A percentile compares a stretch with the other conserved stretches of the same genome.
Evolutionary conservation across 257 asterid genomes (phyloP).

Genomic region (Catharanthus roseus): DNA sequence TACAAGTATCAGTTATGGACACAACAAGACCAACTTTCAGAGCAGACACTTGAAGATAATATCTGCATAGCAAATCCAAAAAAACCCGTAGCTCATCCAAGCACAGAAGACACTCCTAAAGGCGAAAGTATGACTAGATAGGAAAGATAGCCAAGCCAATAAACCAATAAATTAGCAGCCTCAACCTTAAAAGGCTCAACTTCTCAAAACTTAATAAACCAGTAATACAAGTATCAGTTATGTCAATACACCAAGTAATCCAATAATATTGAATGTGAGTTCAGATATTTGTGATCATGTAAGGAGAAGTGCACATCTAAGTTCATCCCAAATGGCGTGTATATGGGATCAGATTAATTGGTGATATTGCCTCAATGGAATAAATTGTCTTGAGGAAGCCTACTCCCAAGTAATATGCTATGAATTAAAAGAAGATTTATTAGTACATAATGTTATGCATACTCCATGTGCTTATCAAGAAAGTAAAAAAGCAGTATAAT

Average conservation of each 20-base stretch:
- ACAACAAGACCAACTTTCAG: neutral
- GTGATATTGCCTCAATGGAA: neutral
- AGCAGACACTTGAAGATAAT: neutral
- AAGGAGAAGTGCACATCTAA: neutral
- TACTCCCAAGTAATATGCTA: neutral
- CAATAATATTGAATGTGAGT: neutral
- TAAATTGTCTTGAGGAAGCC: neutral
- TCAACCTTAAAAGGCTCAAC: neutral
- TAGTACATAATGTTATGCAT: neutral
- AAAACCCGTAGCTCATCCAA: neutral
- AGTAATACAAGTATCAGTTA: too few relatives aligned
- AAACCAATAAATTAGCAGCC: neutral
- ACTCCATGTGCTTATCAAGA: neutral
- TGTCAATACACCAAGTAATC: neutral
- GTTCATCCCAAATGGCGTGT: neutral
- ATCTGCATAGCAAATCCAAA: neutral
- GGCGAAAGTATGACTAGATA: neutral
- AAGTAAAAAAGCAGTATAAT: conserved; percentile 20
- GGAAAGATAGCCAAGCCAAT: neutral
- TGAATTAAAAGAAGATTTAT: neutral
- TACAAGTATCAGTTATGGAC: neutral
- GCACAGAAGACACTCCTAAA: neutral
- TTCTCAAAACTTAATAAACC: neutral
- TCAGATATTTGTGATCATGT: neutral
- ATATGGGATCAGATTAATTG: neutral